Conservation (phyloP, 768 basidiomycete genomes). For the Udeniomyces megalosporus region DNA sequence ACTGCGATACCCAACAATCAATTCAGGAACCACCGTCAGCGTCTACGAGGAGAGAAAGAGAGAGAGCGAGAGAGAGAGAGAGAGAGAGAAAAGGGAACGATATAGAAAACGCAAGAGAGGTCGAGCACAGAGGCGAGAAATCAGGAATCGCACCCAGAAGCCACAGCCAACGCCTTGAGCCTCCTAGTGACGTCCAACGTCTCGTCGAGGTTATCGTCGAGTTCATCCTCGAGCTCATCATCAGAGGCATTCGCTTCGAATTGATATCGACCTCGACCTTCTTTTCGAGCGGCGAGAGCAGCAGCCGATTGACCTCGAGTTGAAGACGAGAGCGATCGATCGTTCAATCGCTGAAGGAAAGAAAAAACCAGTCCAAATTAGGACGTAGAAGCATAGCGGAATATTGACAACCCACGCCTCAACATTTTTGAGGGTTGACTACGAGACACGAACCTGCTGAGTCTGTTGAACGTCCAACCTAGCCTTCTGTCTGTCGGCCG, state of each 20-base stretch:
- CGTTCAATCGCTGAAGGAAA: constrained; percentile 4
- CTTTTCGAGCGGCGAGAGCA: constrained; percentile 44
- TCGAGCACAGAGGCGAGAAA: background rate
- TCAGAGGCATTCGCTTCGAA: constrained; percentile 82
- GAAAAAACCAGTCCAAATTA: too few relatives aligned
- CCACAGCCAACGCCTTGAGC: constrained; percentile 22
- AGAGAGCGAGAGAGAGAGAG: too few relatives aligned
- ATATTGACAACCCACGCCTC: background rate
- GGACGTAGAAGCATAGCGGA: background rate
- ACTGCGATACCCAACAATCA: too few relatives aligned
- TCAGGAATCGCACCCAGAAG: constrained; percentile 20
- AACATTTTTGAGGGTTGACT: constrained; percentile 34
- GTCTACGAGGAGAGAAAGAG: background rate
- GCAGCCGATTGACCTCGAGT: constrained; percentile 37
- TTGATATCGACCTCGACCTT: constrained; percentile 66
- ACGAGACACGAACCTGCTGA: constrained; percentile 34
- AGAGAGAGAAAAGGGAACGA: background rate
- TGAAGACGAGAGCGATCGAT: constrained; percentile 25
- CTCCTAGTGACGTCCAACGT: constrained; percentile 51
- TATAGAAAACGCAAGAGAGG: too few relatives aligned
- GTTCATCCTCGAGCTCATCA: constrained; percentile 84
- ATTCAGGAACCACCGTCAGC: too few relatives aligned
- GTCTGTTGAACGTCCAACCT: constrained; percentile 73
- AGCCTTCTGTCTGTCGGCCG: constrained; percentile 62
- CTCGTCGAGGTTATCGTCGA: constrained; percentile 82